Evolutionary conservation across 2,329 filamentous ascomycete genomes (phyloP).

Genomic region (Alternaria viburni): DNA sequence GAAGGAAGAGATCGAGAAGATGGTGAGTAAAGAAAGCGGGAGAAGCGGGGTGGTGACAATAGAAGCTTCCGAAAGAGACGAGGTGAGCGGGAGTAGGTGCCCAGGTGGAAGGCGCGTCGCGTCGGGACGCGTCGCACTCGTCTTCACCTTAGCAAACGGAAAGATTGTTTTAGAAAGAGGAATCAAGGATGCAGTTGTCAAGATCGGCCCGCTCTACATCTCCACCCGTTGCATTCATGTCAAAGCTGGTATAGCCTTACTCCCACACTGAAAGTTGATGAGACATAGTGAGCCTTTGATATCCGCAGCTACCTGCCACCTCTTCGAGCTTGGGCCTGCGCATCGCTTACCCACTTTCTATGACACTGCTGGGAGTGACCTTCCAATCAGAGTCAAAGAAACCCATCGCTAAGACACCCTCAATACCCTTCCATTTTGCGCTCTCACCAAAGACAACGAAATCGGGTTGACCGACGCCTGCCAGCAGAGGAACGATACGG

Average conservation of each 20-base stretch:
- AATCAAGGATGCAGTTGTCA: not conserved
- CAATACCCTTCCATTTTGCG: constrained; percentile 59
- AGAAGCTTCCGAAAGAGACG: constrained; percentile 9
- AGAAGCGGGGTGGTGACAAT: constrained; percentile 18
- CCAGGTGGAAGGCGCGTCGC: constrained; percentile 18
- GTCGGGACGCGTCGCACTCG: constrained; percentile 7
- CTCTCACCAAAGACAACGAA: constrained; percentile 58
- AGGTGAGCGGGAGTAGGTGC: constrained; percentile 13
- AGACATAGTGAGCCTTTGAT: not conserved
- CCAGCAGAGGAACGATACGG: constrained; percentile 61
- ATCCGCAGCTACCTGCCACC: not conserved
- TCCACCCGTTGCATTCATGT: not conserved
- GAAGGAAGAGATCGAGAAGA: constrained; percentile 10
- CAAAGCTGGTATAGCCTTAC: not conserved
- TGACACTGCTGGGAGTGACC: constrained; percentile 56
- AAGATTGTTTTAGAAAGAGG: not conserved
- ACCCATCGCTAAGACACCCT: constrained; percentile 60
- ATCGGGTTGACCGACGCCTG: constrained; percentile 64
- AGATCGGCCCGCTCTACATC: not conserved
- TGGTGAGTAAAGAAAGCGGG: constrained; percentile 6
- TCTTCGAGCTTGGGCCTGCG: not conserved
- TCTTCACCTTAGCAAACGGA: constrained; percentile 15
- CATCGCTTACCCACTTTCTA: constrained; percentile 10
- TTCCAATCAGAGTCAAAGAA: constrained; percentile 64
- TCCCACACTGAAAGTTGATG: not conserved